A percentile compares a stretch with the other conserved stretches of the same genome.
Evolutionary conservation across 2,329 filamentous ascomycete species (phyloP).

Genomic region (Didymella pomorum): DNA sequence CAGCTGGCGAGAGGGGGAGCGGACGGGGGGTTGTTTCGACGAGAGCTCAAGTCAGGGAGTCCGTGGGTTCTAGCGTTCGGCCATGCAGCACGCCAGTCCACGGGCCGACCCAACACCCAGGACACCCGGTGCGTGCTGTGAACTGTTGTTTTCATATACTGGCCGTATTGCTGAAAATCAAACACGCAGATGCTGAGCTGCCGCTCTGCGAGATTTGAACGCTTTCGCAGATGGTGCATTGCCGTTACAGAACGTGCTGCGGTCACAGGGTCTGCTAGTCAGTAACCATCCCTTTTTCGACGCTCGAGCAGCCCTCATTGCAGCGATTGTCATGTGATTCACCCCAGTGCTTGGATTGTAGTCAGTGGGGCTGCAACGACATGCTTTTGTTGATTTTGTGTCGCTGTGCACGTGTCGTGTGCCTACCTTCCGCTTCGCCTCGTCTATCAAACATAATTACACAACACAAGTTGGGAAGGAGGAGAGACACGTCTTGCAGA

Average conservation of each 20-base stretch:
- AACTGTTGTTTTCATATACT: background rate
- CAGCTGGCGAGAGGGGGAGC: constrained; percentile 26
- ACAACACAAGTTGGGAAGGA: constrained; percentile 10
- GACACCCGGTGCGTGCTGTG: constrained; percentile 15
- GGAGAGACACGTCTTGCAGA: constrained; percentile 13
- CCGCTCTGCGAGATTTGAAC: constrained; percentile 3
- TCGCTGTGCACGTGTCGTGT: constrained; percentile 6
- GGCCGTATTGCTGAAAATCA: constrained; percentile 1
- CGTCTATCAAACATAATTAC: background rate
- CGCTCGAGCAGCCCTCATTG: background rate
- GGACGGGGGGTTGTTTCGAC: constrained; percentile 27
- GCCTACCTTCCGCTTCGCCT: background rate
- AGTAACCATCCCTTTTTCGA: constrained; percentile 10
- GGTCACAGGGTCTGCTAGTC: constrained; percentile 10
- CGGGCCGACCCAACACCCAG: constrained; percentile 19
- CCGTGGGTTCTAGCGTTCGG: constrained; percentile 18
- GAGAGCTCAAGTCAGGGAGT: constrained; percentile 41
- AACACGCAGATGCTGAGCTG: constrained; percentile 1
- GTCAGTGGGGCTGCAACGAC: background rate
- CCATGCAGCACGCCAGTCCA: constrained; percentile 18
- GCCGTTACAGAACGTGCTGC: constrained; percentile 14
- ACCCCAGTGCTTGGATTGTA: background rate
- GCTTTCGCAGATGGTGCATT: constrained; percentile 4
- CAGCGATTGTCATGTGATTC: background rate
- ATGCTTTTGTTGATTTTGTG: background rate